A percentile compares a stretch with the other conserved stretches of the same genome.
phyloP scores from a whole-genome alignment of 495 filamentous ascomycete species.

The Talaromyces proteolyticus region DNA sequence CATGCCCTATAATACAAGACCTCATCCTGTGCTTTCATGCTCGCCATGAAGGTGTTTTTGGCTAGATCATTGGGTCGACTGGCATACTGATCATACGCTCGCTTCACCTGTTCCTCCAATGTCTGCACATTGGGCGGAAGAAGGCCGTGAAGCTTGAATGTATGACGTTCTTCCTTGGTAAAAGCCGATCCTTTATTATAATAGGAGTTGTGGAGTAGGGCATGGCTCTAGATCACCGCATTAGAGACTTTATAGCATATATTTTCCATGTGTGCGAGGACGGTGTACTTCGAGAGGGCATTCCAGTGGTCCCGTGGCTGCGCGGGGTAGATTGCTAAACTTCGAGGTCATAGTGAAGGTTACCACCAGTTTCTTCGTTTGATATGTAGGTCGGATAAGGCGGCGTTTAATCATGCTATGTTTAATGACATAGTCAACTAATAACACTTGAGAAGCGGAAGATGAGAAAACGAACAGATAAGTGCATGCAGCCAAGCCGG shows the following conservation, averaged over 20 bases:
- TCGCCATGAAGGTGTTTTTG: slow-evolving; percentile 79
- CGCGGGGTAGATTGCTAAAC: slow-evolving; percentile 56
- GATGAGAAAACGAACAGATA: too few relatives aligned
- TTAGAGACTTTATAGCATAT: background rate
- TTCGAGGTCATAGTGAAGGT: slow-evolving; percentile 19
- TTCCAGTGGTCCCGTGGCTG: slow-evolving; percentile 56
- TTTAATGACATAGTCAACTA: too few relatives aligned
- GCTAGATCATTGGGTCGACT: slow-evolving; percentile 54
- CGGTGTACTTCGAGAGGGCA: slow-evolving; percentile 29
- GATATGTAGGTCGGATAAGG: too few relatives aligned
- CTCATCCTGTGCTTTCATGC: slow-evolving; percentile 76
- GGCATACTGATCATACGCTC: slow-evolving; percentile 77
- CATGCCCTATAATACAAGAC: slow-evolving; percentile 66
- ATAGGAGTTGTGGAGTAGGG: slow-evolving; percentile 60
- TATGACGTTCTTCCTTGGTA: slow-evolving; percentile 56
- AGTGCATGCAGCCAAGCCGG: too few relatives aligned
- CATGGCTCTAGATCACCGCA: slow-evolving; percentile 39
- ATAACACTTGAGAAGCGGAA: too few relatives aligned
- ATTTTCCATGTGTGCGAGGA: background rate
- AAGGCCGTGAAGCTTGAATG: slow-evolving; percentile 66
- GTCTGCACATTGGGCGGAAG: slow-evolving; percentile 69
- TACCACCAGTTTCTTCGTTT: too few relatives aligned
- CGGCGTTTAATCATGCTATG: too few relatives aligned
- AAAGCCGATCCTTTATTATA: slow-evolving; percentile 87
- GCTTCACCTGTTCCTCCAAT: slow-evolving; percentile 69